phyloP scores from a whole-genome alignment of 179 eudicot species.

The Dionaea muscipula region DNA sequence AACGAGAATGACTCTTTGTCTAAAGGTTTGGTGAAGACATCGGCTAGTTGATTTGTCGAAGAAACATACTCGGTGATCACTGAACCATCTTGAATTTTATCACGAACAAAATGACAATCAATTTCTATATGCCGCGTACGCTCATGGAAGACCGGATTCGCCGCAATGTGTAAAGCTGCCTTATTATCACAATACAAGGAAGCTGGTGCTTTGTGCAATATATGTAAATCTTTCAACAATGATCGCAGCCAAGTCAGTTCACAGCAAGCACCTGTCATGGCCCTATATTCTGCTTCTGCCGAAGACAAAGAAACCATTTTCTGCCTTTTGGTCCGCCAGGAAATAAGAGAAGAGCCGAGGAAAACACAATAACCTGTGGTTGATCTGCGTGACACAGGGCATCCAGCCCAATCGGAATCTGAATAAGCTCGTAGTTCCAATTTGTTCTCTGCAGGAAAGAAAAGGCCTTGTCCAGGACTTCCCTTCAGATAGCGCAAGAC shows the following conservation, averaged over 20 bases:
- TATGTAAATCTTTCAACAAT: not conserved
- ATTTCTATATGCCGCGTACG: conserved; percentile 2
- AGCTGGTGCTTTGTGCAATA: not conserved
- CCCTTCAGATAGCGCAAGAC: not conserved
- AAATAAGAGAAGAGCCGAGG: not conserved
- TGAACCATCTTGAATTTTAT: not conserved
- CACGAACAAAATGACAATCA: not conserved
- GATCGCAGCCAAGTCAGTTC: not conserved
- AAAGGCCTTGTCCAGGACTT: not conserved
- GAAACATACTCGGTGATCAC: no score
- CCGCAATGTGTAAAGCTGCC: not conserved
- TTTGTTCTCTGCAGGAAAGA: not conserved
- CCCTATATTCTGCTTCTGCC: no score
- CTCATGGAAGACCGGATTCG: not conserved
- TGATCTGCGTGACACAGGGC: not conserved
- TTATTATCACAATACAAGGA: not conserved
- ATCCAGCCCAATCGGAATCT: not conserved
- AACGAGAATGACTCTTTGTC: not conserved
- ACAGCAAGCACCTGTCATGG: not conserved
- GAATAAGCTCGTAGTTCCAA: not conserved
- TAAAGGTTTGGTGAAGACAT: conserved; percentile 2
- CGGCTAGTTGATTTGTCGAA: not conserved
- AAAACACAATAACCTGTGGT: not conserved
- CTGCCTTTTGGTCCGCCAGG: no score
- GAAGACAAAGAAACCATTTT: no score